Evolutionary conservation across 2,329 filamentous ascomycete genomes (phyloP).

Genomic region (Xylariomycetidae sp.): DNA sequence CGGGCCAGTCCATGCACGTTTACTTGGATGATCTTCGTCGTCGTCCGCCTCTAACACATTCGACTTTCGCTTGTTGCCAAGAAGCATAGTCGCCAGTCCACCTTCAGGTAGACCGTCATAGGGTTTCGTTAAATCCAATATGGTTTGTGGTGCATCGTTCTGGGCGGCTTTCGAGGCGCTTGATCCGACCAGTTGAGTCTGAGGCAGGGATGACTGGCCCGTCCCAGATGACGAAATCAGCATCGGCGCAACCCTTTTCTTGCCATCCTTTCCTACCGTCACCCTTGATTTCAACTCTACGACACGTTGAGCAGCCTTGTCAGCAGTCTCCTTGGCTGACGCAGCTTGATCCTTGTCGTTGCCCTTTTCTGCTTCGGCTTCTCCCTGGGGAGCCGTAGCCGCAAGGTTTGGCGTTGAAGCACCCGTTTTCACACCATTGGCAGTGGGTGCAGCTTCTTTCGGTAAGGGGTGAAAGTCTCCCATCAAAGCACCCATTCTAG

Average conservation of each 20-base stretch:
- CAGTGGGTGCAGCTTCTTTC: slow-evolving; percentile 42
- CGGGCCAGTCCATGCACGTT: slow-evolving; percentile 60
- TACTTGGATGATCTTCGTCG: slow-evolving; percentile 52
- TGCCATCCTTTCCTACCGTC: slow-evolving; percentile 93
- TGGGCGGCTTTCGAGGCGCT: slow-evolving; percentile 58
- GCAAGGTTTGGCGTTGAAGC: slow-evolving; percentile 32
- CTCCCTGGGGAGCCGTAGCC: slow-evolving; percentile 29
- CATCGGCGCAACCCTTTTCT: slow-evolving; percentile 89
- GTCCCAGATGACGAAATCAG: slow-evolving; percentile 86
- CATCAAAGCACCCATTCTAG: slow-evolving; percentile 98
- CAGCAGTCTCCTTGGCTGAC: slow-evolving; percentile 41
- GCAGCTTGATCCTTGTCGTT: slow-evolving; percentile 26
- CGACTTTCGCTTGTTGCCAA: slow-evolving; percentile 90
- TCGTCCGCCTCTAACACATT: slow-evolving; percentile 71
- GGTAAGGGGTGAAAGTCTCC: slow-evolving; percentile 64
- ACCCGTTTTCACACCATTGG: slow-evolving; percentile 47
- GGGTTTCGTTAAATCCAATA: slow-evolving; percentile 87
- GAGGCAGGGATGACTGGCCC: slow-evolving; percentile 81
- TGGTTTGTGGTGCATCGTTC: slow-evolving; percentile 71
- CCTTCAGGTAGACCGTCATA: slow-evolving; percentile 91
- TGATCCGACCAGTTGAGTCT: slow-evolving; percentile 80
- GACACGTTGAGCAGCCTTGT: slow-evolving; percentile 51
- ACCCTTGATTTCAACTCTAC: slow-evolving; percentile 78
- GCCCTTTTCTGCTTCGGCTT: slow-evolving; percentile 22
- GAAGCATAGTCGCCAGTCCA: slow-evolving; percentile 75